Evolutionary conservation across 306 rosid species (phyloP), one percentile per base, ranked within the genome.

Genomic region (Fragaria vesca): DNA sequence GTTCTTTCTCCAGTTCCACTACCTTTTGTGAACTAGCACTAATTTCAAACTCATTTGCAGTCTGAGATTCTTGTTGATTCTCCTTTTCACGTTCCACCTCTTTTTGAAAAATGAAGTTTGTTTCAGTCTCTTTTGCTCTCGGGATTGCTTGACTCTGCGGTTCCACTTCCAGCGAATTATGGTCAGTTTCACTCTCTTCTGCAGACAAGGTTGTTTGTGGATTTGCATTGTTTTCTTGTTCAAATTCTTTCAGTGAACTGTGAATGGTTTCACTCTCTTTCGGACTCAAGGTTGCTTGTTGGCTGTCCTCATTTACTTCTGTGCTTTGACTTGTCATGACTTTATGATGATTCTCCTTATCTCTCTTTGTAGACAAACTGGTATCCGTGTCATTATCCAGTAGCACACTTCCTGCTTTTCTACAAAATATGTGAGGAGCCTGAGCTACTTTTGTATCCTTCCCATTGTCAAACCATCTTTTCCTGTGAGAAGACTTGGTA

Each of bases 1-100:
- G 78, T 34, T 81, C 88, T 85, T 78, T 87, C 81, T 87, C 88
- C 79, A 72, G 88, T 70, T 88, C 88, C 71, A 73, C 47, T 61
- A 72, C 85, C 85, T 83, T 85, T 32, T 72, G 86, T 52, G 66
- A 74, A 62, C 72, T 83, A 48, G 47, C 82, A 65, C 76, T 38
- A 71, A 57, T 77, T 75, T 80, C 82, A 83, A 83, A 81, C 84
- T 76, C 90, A 72, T 90, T 84, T 81, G 57, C 78, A 72, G 66
- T 58, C 55, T 8, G 46, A 69, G 72, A 28, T 60, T 61, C 63
- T 69, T 78, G 80, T 57, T 50, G 36, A 68, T 78, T 73, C 47
- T 40, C 86, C 77, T 43, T 74, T 74, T 74, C 79, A 42, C 20
- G 55, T 65, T 40, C 72, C 69, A 47, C 73, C 69, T 69, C 76